Conservation (phyloP, 192 early-diverging fungal species). For the Coemansia sp. region DNA sequence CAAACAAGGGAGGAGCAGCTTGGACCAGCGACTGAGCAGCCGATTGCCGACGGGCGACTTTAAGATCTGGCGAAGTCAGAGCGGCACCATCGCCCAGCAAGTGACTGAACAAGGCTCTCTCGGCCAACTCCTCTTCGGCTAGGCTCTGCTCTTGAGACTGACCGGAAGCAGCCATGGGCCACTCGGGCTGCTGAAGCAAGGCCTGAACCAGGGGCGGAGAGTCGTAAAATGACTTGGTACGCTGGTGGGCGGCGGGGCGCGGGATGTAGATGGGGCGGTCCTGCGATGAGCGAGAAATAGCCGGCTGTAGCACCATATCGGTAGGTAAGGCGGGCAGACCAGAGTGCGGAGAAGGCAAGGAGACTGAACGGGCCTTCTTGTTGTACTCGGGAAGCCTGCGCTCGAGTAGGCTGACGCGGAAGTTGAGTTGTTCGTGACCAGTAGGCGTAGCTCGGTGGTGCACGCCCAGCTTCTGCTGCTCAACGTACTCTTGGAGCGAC, state of each 20-base stretch:
- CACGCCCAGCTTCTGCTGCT: constrained; percentile 29
- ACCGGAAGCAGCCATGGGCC: constrained; percentile 8
- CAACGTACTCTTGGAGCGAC: constrained; percentile 48
- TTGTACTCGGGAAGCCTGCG: constrained; percentile 16
- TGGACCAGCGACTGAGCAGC: constrained; percentile 8
- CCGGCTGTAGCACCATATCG: constrained; percentile 1
- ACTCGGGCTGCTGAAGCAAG: constrained; percentile 22
- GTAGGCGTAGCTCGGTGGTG: constrained; percentile 8
- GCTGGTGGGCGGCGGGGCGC: constrained; percentile 23
- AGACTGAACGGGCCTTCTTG: constrained; percentile 29
- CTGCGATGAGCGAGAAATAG: not conserved
- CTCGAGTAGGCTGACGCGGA: constrained; percentile 52
- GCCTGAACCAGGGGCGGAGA: constrained; percentile 43
- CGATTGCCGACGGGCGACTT: constrained; percentile 26
- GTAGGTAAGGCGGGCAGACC: constrained; percentile 3
- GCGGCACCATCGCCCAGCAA: constrained; percentile 54
- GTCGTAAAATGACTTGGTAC: constrained; percentile 35
- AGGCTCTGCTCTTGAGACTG: constrained; percentile 13
- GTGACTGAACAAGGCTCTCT: constrained; percentile 39
- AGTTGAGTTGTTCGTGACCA: constrained; percentile 49
- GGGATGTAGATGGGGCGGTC: constrained; percentile 5
- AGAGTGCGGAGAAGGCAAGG: constrained; percentile 32
- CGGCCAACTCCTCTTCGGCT: constrained; percentile 31
- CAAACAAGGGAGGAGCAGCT: constrained; percentile 27
- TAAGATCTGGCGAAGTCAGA: constrained; percentile 23